Base-by-base conservation (phyloP, 257 asterid species). In the Salvia miltiorrhiza region DNA sequence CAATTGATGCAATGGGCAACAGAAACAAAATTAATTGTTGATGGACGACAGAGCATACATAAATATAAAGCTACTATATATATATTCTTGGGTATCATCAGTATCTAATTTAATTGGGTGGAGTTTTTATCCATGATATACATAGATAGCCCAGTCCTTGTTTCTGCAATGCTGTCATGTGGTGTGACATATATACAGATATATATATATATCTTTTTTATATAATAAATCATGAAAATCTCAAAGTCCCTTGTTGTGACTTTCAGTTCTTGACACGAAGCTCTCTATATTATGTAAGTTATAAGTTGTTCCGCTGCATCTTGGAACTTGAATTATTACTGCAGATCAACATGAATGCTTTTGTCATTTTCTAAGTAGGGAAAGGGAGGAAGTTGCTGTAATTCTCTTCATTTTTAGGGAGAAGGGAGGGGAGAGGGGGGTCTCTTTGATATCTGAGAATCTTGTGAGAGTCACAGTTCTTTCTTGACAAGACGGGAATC, bases 261-360 rank as follows among this genome's bases (percentile, higher is more conserved):
- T 23, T 66, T 59, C 61, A 75, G 69, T 69, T 76, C 44, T 73
- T 63, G 77, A 65, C 75, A 64, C 73, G 79, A 61, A 79, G 32
- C 53, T 44, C 62, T 66, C 69, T 55, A 79, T 70, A 67, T 71
- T 79, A 67, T 72, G 59, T 67, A 48, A 76, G 72, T 69, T 65
- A 59, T 24, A 20, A 39, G 13, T 64, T 65, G 69, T 35, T 24
- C 39, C 50, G 2, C 40, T 65, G 50, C 21, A 41, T 73, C 76
- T 80, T 62, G 82, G 82, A 74, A 77, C 60, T 77, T 81, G 85
- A 61, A 57, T 40, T 28, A 5, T 32, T 37, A 14, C 32, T 65
- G 23, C 33, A 67, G 53, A 68, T 12, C n/a, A 45, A 47, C 65
- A 45, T 30, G 1, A 9, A 44, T 52, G 26, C 58, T 48, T 69